Evolutionary conservation across 1,284 basidiomycete genomes (phyloP), one percentile per base, ranked within the genome.

Genomic region (Erythrobasidium hasegawianum): DNA sequence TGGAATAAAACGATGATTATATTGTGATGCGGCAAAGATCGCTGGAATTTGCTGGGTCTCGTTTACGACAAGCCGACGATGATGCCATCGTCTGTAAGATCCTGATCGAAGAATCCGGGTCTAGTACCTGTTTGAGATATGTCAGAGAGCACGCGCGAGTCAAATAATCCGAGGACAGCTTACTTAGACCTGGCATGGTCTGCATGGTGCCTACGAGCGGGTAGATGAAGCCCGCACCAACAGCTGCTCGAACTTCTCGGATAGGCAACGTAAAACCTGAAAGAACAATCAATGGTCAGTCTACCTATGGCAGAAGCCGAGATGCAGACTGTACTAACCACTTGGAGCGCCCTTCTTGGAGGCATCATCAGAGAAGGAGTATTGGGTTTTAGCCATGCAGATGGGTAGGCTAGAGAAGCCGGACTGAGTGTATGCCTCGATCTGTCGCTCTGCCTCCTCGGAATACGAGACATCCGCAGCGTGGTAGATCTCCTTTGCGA

Each of bases 171-270:
- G 40, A n/a, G 29, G 9, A n/a, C 49, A 24, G 10, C 22, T 27
- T 20, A 68, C 2, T 33, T 16, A 60, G 20, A 27, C 41, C 58
- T 16, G 41, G 57, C 50, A 57, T 33, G 20, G 55, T 45, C 45
- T 56, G 62, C 29, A 64, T 66, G 22, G 41, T 65, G 57, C 90
- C 90, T 40, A 93, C 84, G 70, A 97, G 85, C 41, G 94, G 94
- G 79, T 96, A 97, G 71, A 98, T 80, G 84, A 99, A 96, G 38
- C 90, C 90, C 59, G 95, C 94, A 53, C 95, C 96, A 4, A 92
- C 95, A 13, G 90, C 89, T 24, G 96, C 81, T 66, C 90, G 83
- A 59, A 97, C 90, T 68, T 87, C 86, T 49, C 90, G 86, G 76
- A 99, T 94, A 9, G 95, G 94, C 67, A 98, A 82, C 5, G 87